These are phyloP conservation scores for Xylariaceae sp. DNA, from an alignment of 2,329 filamentous ascomycete species.

Conservation along the genomic window DNA sequence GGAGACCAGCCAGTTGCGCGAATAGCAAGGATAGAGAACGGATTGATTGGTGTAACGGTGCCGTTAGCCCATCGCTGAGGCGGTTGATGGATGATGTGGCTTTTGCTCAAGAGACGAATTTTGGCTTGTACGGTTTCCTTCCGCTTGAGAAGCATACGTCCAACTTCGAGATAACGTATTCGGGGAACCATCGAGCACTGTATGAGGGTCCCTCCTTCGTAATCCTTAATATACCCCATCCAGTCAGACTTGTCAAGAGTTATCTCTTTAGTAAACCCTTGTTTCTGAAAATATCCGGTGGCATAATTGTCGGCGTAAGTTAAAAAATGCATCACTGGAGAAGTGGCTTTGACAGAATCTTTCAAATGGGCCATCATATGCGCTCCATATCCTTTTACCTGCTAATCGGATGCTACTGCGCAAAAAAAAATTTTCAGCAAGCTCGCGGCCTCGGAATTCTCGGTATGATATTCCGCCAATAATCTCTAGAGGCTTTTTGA, in stretches of 20 bases:
- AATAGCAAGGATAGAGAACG: constrained; percentile 82
- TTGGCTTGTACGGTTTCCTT: constrained; percentile 93
- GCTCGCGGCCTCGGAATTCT: constrained; percentile 84
- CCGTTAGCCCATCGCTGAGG: constrained; percentile 83
- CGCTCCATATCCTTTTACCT: constrained; percentile 96
- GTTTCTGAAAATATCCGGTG: constrained; percentile 97
- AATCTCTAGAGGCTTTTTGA: constrained; percentile 90
- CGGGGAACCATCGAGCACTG: constrained; percentile 95
- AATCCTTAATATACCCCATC: constrained; percentile 99
- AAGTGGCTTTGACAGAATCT: constrained; percentile 94
- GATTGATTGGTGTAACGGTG: constrained; percentile 72
- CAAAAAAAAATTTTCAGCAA: constrained; percentile 98
- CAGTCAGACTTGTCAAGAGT: constrained; percentile 84
- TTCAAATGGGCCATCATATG: constrained; percentile 97
- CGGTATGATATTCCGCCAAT: constrained; percentile 94
- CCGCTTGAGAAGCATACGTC: constrained; percentile 91
- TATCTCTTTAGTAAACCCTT: constrained; percentile 97
- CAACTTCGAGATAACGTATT: constrained; percentile 87
- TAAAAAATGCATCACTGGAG: constrained; percentile 94
- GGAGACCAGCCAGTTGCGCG: constrained; percentile 89
- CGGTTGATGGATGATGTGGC: constrained; percentile 83
- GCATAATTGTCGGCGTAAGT: constrained; percentile 98
- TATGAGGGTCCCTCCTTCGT: constrained; percentile 98
- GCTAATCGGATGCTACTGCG: constrained; percentile 92
- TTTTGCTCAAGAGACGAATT: constrained; percentile 85